phyloP scores from a whole-genome alignment of 73 alveolate species.

The Paramecium pentaurelia region DNA sequence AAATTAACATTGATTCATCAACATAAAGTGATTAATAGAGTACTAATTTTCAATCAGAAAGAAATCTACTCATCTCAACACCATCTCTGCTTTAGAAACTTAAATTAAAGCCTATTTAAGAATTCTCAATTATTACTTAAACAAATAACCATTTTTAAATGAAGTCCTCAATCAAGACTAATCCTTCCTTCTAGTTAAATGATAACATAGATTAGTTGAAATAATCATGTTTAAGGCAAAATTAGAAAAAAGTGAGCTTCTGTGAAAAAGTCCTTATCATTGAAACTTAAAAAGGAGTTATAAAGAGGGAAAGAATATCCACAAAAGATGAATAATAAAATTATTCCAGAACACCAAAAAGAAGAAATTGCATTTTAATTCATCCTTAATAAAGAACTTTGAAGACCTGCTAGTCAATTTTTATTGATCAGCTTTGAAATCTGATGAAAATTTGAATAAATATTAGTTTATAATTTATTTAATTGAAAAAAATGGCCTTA shows the following conservation, averaged over 20 bases:
- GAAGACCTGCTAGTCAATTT: background rate
- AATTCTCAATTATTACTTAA: background rate
- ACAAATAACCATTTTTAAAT: background rate
- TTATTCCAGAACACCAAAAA: background rate
- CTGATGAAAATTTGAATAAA: background rate
- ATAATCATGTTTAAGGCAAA: background rate
- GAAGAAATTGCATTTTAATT: background rate
- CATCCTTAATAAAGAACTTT: background rate
- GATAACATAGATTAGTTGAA: background rate
- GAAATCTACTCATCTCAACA: background rate
- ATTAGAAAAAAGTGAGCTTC: background rate
- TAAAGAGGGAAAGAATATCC: background rate
- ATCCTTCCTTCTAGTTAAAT: background rate
- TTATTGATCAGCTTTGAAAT: background rate
- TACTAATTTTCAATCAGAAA: background rate
- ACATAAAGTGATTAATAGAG: background rate
- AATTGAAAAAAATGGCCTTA: background rate
- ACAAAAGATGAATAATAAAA: background rate
- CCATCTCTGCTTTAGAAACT: background rate
- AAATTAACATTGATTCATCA: background rate
- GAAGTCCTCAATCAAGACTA: background rate
- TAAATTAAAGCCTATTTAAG: background rate
- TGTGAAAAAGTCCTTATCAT: background rate
- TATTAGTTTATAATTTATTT: background rate
- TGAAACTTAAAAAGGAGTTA: background rate